Conservation (phyloP, 768 basidiomycete genomes). For the Solioccasus polychromus region DNA sequence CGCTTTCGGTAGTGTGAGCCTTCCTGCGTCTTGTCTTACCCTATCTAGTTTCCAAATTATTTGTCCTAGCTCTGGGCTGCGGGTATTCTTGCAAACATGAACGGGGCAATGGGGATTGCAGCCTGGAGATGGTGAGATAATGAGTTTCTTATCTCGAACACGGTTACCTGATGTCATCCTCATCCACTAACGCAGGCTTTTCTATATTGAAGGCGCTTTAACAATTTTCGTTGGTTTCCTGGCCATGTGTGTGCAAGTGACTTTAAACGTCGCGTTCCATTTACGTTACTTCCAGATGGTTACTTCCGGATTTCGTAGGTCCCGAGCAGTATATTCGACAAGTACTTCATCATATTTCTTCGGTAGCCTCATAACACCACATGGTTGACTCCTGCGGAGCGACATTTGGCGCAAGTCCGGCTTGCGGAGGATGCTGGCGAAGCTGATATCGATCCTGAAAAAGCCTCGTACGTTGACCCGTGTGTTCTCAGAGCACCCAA, state of each 20-base stretch:
- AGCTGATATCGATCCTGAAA: conserved; percentile 54
- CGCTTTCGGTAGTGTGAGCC: conserved; percentile 44
- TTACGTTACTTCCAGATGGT: conserved; percentile 39
- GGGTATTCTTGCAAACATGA: conserved; percentile 64
- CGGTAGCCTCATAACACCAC: conserved; percentile 57
- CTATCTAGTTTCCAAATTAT: background rate
- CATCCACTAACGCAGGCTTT: conserved; percentile 46
- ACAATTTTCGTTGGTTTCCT: background rate
- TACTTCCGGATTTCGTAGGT: conserved; percentile 56
- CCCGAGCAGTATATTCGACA: no score
- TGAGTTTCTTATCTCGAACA: background rate
- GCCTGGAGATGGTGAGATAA: conserved; percentile 3
- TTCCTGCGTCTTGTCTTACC: background rate
- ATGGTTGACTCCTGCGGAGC: conserved; percentile 51
- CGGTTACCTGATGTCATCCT: background rate
- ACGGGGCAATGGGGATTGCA: conserved; percentile 31
- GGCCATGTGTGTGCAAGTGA: background rate
- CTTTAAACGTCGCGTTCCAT: background rate
- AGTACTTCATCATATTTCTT: background rate
- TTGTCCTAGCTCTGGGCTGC: background rate
- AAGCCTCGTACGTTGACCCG: conserved; percentile 50
- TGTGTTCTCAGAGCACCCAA: background rate
- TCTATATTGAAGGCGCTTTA: conserved; percentile 59
- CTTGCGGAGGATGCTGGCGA: conserved; percentile 68
- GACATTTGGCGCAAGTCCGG: conserved; percentile 58